A percentile compares a stretch with the other conserved stretches of the same genome.
phyloP scores from a whole-genome alignment of 1,284 basidiomycete genomes.

The Ceratorhiza oryzae-sativae region DNA sequence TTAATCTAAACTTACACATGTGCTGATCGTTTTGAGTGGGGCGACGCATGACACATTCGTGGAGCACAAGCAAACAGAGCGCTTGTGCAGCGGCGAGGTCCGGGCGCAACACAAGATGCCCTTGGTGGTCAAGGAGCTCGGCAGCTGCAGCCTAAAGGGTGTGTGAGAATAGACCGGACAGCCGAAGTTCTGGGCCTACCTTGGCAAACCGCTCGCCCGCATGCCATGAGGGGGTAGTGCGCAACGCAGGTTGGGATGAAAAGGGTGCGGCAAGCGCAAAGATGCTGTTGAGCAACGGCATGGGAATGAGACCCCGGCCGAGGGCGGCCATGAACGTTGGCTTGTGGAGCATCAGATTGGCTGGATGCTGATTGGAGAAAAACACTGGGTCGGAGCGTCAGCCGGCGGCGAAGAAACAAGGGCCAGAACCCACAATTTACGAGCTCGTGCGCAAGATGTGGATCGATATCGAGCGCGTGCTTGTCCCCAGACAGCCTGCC shows the following conservation, averaged over 20 bases:
- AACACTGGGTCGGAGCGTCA: conserved; percentile 62
- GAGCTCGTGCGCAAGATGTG: conserved; percentile 70
- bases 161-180: background rate
- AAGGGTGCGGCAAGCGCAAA: conserved; percentile 77
- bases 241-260: conserved; percentile 69
- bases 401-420: conserved; percentile 17
- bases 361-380: conserved; percentile 75
- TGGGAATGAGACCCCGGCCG: conserved; percentile 67
- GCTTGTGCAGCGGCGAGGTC: conserved; percentile 70
- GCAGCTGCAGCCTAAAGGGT: conserved; percentile 27
- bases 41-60: conserved; percentile 59
- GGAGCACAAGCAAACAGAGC: conserved; percentile 70
- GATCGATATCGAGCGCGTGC: conserved; percentile 56
- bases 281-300: conserved; percentile 66
- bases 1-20: conserved; percentile 39
- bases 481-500: conserved; percentile 34
- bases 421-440: conserved; percentile 65
- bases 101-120: conserved; percentile 45
- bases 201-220: conserved; percentile 74
- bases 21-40: conserved; percentile 49
- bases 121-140: conserved; percentile 63
- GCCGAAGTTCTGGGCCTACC: conserved; percentile 48
- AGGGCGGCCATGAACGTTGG: conserved; percentile 72
- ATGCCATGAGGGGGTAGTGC: conserved; percentile 63
- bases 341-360: conserved; percentile 74